phyloP scores from a whole-genome alignment of 192 early-diverging fungal genomes.

The Dissophora ornata region DNA sequence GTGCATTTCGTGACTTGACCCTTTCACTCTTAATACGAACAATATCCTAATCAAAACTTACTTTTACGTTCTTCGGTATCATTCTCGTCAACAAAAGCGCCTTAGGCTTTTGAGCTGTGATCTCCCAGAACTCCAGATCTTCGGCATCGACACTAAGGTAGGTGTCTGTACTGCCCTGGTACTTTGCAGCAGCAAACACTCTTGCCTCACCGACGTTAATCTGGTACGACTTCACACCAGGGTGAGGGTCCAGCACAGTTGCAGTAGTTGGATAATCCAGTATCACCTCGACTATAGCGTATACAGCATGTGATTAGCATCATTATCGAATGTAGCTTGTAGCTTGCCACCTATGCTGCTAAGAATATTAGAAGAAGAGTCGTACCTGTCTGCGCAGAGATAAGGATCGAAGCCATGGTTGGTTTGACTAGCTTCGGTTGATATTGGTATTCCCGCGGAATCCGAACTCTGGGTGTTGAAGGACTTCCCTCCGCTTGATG shows the following conservation, averaged over 20 bases:
- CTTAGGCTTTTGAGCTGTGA: slow-evolving; percentile 32
- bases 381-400: slow-evolving; percentile 52
- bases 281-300: slow-evolving; percentile 46
- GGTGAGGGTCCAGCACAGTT: slow-evolving; percentile 19
- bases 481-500: slow-evolving; percentile 32
- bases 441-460: background rate
- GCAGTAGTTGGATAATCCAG: slow-evolving; percentile 39
- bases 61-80: slow-evolving; percentile 57
- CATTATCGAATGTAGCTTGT: too few relatives aligned
- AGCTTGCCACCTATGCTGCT: too few relatives aligned
- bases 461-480: slow-evolving; percentile 1
- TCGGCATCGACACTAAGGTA: slow-evolving; percentile 64
- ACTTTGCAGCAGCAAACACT: slow-evolving; percentile 62
- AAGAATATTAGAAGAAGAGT: too few relatives aligned
- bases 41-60: slow-evolving; percentile 10
- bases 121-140: slow-evolving; percentile 59
- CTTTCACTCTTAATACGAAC: background rate
- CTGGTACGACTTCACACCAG: slow-evolving; percentile 39
- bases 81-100: slow-evolving; percentile 58
- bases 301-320: background rate
- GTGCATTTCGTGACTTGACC: background rate
- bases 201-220: slow-evolving; percentile 55
- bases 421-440: slow-evolving; percentile 32
- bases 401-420: slow-evolving; percentile 50
- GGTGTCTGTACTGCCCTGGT: slow-evolving; percentile 60